Conservation (phyloP, 306 rosid genomes). For the Senna tora region DNA sequence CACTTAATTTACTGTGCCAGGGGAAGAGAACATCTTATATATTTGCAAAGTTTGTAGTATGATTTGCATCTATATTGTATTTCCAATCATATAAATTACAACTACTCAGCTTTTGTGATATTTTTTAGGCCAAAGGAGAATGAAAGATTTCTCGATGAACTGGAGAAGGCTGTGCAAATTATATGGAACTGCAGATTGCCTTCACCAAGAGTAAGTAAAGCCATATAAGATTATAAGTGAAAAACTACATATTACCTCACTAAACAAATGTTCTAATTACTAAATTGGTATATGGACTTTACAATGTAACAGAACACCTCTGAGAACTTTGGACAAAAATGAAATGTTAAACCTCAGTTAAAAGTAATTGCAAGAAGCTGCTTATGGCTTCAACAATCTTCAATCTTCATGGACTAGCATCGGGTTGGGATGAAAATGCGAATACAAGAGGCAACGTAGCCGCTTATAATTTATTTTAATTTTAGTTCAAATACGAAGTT, state of each 20-base stretch:
- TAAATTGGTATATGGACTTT: too few species aligned
- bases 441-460: background rate
- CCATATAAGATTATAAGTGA: background rate
- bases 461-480: background rate
- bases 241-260: background rate
- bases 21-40: slow-evolving; percentile 2
- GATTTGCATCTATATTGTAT: slow-evolving; percentile 21
- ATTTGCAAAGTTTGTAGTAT: slow-evolving; percentile 4
- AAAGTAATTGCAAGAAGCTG: background rate
- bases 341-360: background rate
- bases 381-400: background rate
- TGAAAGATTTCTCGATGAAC: slow-evolving; percentile 63
- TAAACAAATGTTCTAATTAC: background rate
- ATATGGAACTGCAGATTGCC: slow-evolving; percentile 96
- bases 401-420: background rate
- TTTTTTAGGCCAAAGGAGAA: slow-evolving; percentile 79
- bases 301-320: background rate
- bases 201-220: slow-evolving; percentile 84
- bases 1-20: background rate
- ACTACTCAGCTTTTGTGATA: background rate
- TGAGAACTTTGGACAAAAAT: too few species aligned
- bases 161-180: slow-evolving; percentile 81
- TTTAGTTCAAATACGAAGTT: background rate
- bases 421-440: background rate
- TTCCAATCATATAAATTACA: slow-evolving; percentile 3